These are phyloP conservation scores for Secale cereale DNA, from an alignment of 176 grass and related monocot genomes.

Conservation along the genomic window DNA sequence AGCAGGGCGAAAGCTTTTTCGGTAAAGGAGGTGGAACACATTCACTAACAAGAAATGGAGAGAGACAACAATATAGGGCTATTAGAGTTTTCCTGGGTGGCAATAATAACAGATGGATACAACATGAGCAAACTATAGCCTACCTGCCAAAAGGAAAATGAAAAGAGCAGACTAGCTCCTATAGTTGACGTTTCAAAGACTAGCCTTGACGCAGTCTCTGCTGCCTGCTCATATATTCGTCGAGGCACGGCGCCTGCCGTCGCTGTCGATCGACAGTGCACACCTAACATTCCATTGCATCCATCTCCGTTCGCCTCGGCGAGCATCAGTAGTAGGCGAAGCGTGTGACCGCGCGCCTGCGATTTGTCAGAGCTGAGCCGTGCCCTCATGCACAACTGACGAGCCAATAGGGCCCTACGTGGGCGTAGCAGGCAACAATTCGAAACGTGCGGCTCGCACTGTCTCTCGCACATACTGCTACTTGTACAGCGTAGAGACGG, in stretches of 20 bases:
- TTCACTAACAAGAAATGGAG: no score
- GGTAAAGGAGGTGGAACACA: no score
- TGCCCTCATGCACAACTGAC: no score
- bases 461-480: background rate
- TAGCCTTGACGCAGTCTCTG: background rate
- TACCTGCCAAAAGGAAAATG: background rate
- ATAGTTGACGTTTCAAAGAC: background rate
- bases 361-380: no score
- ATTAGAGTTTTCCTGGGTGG: background rate
- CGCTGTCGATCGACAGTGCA: background rate
- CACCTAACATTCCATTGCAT: background rate
- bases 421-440: background rate
- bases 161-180: background rate
- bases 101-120: no score
- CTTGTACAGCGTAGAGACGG: background rate
- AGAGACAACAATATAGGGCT: no score
- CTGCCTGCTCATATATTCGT: background rate
- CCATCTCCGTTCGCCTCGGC: no score
- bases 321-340: no score
- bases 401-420: no score
- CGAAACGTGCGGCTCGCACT: background rate
- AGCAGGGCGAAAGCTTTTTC: no score
- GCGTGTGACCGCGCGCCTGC: no score
- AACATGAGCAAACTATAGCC: background rate
- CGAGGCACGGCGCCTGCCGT: background rate